Evolutionary conservation across 1,284 basidiomycete genomes (phyloP).

Genomic region (Ustilago nuda): DNA sequence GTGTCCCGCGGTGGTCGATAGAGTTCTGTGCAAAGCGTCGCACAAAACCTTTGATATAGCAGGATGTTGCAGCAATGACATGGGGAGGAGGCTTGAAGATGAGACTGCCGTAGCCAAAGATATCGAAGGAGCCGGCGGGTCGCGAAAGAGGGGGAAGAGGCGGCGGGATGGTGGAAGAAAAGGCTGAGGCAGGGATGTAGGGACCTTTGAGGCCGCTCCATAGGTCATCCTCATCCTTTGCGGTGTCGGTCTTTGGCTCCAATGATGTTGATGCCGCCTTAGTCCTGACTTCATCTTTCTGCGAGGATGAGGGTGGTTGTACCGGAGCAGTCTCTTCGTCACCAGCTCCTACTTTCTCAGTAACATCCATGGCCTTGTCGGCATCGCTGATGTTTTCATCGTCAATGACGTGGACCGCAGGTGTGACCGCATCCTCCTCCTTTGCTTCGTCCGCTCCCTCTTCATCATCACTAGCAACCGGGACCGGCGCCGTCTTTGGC

Average conservation of each 20-base stretch:
- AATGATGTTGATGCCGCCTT: neutral
- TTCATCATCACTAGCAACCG: neutral
- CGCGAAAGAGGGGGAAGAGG: constrained; percentile 36
- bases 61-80: constrained; percentile 72
- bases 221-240: constrained; percentile 20
- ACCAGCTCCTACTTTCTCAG: constrained; percentile 19
- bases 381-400: constrained; percentile 11
- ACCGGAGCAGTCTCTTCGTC: constrained; percentile 35
- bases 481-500: constrained; percentile 9
- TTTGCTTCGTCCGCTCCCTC: neutral
- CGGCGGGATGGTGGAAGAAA: constrained; percentile 27
- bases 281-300: neutral
- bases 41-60: constrained; percentile 86
- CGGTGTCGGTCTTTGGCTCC: neutral
- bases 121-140: constrained; percentile 60
- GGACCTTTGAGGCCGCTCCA: constrained; percentile 39
- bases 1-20: constrained; percentile 77
- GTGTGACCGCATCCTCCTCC: neutral
- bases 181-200: constrained; percentile 42
- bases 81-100: constrained; percentile 69
- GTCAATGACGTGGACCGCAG: constrained; percentile 28
- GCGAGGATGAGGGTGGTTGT: neutral
- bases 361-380: constrained; percentile 17
- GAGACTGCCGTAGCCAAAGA: constrained; percentile 66
- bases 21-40: constrained; percentile 86